A percentile compares a stretch with the other conserved stretches of the same genome.
These are phyloP conservation scores for Sporisorium scitamineum DNA, from an alignment of 1,284 basidiomycete species.

Conservation along the genomic window DNA sequence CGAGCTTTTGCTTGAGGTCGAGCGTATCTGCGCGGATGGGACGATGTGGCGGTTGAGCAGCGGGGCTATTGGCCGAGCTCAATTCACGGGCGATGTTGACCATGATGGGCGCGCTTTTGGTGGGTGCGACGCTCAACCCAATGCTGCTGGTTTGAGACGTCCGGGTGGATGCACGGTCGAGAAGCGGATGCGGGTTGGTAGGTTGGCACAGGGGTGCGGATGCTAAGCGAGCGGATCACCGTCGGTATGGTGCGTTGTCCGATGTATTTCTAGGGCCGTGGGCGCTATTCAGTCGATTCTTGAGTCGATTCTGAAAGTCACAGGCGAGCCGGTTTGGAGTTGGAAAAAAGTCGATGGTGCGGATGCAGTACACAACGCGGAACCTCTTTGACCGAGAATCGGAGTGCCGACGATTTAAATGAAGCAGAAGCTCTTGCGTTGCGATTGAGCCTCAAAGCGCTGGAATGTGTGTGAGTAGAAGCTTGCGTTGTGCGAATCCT, in stretches of 20 bases:
- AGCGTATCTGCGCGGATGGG: constrained; percentile 61
- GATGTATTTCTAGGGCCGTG: not conserved
- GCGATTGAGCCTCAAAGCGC: not conserved
- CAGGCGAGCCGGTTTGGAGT: not conserved
- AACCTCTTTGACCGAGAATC: not conserved
- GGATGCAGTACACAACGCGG: not conserved
- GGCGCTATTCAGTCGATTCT: not conserved
- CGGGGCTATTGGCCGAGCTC: constrained; percentile 38
- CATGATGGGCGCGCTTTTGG: constrained; percentile 32
- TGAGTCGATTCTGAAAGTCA: not conserved
- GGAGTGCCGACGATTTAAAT: not conserved
- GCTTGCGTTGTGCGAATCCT: not conserved
- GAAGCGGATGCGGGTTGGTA: not conserved
- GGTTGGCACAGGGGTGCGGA: not conserved
- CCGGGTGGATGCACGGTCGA: not conserved
- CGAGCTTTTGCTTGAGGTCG: constrained; percentile 62
- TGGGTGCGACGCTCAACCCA: constrained; percentile 26
- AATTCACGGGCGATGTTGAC: constrained; percentile 36
- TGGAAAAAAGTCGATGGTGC: not conserved
- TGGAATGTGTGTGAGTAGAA: not conserved
- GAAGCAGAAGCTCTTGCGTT: not conserved
- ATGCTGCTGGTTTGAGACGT: constrained; percentile 3
- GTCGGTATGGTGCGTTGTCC: not conserved
- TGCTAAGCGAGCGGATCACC: not conserved
- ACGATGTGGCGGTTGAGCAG: constrained; percentile 35